Percentiles rank a stretch among this genome's conserved stretches.
phyloP scores from a whole-genome alignment of 805 yeast species.

The Jamesozyma piceae region DNA sequence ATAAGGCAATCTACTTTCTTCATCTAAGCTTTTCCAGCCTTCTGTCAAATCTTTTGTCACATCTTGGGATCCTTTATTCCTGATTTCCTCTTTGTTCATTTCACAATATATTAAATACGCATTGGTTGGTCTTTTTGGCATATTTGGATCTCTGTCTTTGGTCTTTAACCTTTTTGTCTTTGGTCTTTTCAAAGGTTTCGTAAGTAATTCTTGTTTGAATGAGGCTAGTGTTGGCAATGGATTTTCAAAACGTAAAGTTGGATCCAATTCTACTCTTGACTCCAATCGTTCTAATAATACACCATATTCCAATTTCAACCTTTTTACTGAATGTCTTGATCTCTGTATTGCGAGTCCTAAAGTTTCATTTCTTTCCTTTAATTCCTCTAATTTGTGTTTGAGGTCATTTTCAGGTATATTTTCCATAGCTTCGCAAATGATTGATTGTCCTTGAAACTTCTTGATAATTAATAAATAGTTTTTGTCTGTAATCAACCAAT shows the following conservation, averaged over 20 bases:
- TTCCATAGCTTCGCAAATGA: constrained; percentile 1
- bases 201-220: constrained; percentile 19
- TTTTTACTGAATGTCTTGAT: constrained; percentile 62
- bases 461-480: too few relatives aligned
- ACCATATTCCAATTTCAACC: constrained; percentile 76
- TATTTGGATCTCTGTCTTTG: constrained; percentile 64
- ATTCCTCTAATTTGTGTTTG: constrained; percentile 45
- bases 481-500: too few relatives aligned
- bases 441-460: too few relatives aligned
- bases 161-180: constrained; percentile 27
- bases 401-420: constrained; percentile 2
- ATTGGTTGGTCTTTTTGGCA: constrained; percentile 84
- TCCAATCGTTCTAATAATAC: constrained; percentile 74
- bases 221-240: constrained; percentile 27
- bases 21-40: constrained; percentile 70
- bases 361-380: constrained; percentile 70
- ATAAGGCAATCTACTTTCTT: constrained; percentile 63
- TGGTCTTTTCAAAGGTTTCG: constrained; percentile 17
- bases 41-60: constrained; percentile 73
- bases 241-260: constrained; percentile 22
- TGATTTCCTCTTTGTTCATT: constrained; percentile 65
- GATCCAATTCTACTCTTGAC: constrained; percentile 35
- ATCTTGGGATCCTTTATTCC: constrained; percentile 51
- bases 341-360: constrained; percentile 69
- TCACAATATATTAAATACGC: constrained; percentile 87